Base-by-base conservation (phyloP, 2,329 filamentous ascomycete genomes). In the Cladophialophora bantiana region DNA sequence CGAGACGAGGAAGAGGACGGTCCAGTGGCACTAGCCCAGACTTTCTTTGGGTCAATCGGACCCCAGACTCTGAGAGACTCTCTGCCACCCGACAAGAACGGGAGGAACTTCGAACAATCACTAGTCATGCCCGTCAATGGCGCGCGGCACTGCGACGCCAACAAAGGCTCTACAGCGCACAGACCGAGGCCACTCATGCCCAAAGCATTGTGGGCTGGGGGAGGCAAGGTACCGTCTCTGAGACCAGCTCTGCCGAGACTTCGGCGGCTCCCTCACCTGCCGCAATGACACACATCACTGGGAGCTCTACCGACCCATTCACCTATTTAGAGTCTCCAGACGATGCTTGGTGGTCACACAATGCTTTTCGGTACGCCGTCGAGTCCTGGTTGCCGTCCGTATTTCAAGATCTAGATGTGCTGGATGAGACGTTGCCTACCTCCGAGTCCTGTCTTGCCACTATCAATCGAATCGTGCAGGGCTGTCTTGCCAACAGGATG, bases 1-100 rank as follows among this genome's bases (percentile, higher is more conserved):
- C 64, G 45, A 38, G 67, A 45, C 64, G 61, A 53, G 62, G 57
- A 42, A 58, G 62, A 36, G 63, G 57, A 50, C 48, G 52, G 42
- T 42, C 59, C 10, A 54, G 50, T 20, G 31, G 45, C 36, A 62
- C 34, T 53, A 62, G 56, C 56, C 68, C 65, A 26, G 68, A 69
- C 38, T 69, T 69, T 40, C 68, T 69, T 56, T 69, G 68, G 68
- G 62, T 69, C 36, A 69, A 69, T 40, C 62, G 68, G n/a, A 65
- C 61, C 13, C 65, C 68, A 42, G 68, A 67, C 18, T 69, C 68
- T 10, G 68, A 67, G 12, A 62, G 57, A 20, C 56, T 69, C 31
- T 65, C 65, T 10, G 59, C 68, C 7, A 69, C 61, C 20, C 62
- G 68, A 62, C 65, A 67, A 38, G 65, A 67, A 54, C 58, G 68